Evolutionary conservation across 1,284 basidiomycete genomes (phyloP), one percentile per base, ranked within the genome.

Genomic region (Pascua sp.): DNA sequence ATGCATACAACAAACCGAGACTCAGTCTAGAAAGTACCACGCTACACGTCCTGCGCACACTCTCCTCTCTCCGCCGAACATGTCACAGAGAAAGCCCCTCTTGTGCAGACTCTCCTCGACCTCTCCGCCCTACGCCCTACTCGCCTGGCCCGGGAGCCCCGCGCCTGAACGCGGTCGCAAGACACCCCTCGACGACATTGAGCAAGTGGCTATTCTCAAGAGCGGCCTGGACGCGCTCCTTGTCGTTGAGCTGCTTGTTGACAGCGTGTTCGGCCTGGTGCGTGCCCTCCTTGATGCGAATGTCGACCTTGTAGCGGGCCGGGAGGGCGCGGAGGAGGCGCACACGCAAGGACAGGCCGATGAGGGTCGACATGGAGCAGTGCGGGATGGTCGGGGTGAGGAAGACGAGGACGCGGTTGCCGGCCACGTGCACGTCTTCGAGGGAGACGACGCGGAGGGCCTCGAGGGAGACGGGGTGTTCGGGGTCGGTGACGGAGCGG

Each of bases 171-270:
- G 82, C 82, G 9, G 81, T 82, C 9, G 79, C 78, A 41, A 98
- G 81, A 72, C 91, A 94, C 49, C 89, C 88, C 73, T 97, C 92
- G 3, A 98, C 86, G 0, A 94, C 91, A 55, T 88, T 87, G 4
- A 97, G 76, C 7, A 98, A 82, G 44, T 90, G 85, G 11, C 84
- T 82, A 76, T 98, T 98, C 77, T 98, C 95, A 41, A 98, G 81
- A 0, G 95, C 96, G 10, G 96, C 96, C 24, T 94, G 94, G 0
- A 98, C 96, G 49, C 95, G 83, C 78, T 99, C 95, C 78, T 99
- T 98, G 79, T 99, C 95, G 71, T 98, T 98, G 47, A 99, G 81
- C 73, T 98, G 95, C 77, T 98, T 98, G 80, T 98, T 99, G 39
- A 98, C 94, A 51, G 92, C 87, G 62, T 87, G 83, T 73, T 97